Conservation (phyloP, 164 flowering plant genomes). For the Chimonanthus salicifolius region DNA sequence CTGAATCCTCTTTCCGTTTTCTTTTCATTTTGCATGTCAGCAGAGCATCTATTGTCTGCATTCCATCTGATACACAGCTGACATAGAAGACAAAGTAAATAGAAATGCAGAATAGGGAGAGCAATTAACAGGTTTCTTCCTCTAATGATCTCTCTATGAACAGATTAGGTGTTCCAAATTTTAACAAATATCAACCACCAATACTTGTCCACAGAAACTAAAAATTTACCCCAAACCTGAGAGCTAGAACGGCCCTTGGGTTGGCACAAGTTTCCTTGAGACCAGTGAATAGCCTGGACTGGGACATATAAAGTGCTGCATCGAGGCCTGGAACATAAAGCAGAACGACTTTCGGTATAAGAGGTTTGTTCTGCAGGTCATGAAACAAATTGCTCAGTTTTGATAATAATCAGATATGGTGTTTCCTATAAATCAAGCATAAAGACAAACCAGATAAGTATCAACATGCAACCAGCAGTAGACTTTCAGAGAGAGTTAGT, state of each 20-base stretch:
- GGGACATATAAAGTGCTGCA: constrained; percentile 86
- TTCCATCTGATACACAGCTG: constrained; percentile 89
- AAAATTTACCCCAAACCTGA: constrained; percentile 52
- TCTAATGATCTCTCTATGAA: background rate
- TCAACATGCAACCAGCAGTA: background rate
- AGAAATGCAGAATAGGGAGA: background rate
- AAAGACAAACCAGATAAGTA: background rate
- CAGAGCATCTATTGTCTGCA: constrained; percentile 90
- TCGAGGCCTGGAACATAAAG: constrained; percentile 96
- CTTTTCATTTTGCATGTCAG: constrained; percentile 73
- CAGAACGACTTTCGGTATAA: constrained; percentile 89
- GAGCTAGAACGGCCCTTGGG: constrained; percentile 79
- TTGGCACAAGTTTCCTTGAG: constrained; percentile 69
- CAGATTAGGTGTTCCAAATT: background rate
- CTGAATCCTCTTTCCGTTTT: constrained; percentile 47
- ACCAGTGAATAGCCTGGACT: constrained; percentile 43
- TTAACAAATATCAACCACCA: background rate
- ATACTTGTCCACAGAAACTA: background rate
- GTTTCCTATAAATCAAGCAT: background rate
- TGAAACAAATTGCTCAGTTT: constrained; percentile 5
- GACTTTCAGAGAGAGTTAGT: background rate
- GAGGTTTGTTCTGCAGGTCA: constrained; percentile 88
- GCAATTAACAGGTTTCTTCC: background rate
- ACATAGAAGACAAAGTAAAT: constrained; percentile 19
- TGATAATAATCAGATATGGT: background rate